Percentiles rank a stretch among this genome's conserved stretches.
Conservation (phyloP, 805 yeast species). For the Candida bentonensis region DNA sequence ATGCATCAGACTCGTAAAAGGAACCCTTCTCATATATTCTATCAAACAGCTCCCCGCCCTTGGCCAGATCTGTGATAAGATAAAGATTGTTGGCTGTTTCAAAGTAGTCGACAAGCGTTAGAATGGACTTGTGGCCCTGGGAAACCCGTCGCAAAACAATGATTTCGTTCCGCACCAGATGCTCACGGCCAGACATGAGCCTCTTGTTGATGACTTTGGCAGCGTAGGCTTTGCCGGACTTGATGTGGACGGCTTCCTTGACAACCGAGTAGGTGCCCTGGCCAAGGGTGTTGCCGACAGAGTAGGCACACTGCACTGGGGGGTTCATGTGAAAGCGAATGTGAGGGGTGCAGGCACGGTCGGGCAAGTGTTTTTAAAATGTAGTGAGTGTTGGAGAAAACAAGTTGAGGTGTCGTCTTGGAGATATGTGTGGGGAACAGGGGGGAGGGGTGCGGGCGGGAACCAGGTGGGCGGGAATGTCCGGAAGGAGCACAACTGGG, state of each 20-base stretch:
- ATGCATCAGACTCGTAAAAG: conserved; percentile 35
- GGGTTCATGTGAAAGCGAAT: not conserved
- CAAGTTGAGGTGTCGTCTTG: too few species aligned
- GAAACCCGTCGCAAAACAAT: conserved; percentile 38
- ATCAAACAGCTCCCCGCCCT: conserved; percentile 57
- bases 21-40: conserved; percentile 34
- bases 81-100: conserved; percentile 44
- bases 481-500: too few species aligned
- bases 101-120: conserved; percentile 53
- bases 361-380: too few species aligned
- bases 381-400: too few species aligned
- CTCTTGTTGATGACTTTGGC: conserved; percentile 38
- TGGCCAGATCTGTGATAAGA: conserved; percentile 52
- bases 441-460: too few species aligned
- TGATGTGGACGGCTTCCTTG: conserved; percentile 27
- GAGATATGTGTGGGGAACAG: too few species aligned
- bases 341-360: not conserved
- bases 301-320: conserved; percentile 9
- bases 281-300: conserved; percentile 24
- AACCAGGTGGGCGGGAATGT: too few species aligned
- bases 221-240: conserved; percentile 33
- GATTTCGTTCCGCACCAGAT: conserved; percentile 47
- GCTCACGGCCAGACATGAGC: conserved; percentile 39
- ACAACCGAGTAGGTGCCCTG: conserved; percentile 31
- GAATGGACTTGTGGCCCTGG: conserved; percentile 36